Conservation (phyloP, 345 rosid genomes). For the Euphorbia pulcherrima region DNA sequence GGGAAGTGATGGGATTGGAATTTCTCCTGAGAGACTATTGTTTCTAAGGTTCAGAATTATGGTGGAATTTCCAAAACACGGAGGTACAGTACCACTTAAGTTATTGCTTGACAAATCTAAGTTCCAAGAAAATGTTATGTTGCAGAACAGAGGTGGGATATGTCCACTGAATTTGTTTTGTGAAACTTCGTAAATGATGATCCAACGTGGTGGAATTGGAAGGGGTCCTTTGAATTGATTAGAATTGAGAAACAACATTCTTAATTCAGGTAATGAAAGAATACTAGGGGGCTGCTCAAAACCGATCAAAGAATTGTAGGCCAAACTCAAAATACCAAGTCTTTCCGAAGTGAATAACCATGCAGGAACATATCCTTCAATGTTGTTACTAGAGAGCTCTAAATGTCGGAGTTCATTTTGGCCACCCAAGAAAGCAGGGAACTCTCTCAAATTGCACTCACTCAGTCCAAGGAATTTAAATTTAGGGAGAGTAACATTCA, state of each 20-base stretch:
- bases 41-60: neutral
- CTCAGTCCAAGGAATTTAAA: neutral
- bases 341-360: neutral
- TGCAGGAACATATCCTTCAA: neutral
- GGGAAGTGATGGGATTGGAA: neutral
- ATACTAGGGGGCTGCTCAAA: slow-evolving; percentile 2
- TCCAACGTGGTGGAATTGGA: slow-evolving; percentile 4
- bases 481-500: neutral
- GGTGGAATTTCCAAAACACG: neutral
- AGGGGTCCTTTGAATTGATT: slow-evolving; percentile 12
- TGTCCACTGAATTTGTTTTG: neutral
- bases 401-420: neutral
- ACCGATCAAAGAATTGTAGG: neutral
- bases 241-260: neutral
- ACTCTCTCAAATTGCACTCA: slow-evolving; percentile 16
- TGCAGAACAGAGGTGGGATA: neutral
- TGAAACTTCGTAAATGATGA: neutral
- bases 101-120: neutral
- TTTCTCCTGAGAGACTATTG: neutral
- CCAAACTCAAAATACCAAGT: neutral
- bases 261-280: neutral
- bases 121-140: neutral
- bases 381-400: slow-evolving; percentile 11
- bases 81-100: neutral
- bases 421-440: slow-evolving; percentile 17